Evolutionary conservation across 148 eudicot genomes (phyloP).

Genomic region (Chenopodium berlandieri): DNA sequence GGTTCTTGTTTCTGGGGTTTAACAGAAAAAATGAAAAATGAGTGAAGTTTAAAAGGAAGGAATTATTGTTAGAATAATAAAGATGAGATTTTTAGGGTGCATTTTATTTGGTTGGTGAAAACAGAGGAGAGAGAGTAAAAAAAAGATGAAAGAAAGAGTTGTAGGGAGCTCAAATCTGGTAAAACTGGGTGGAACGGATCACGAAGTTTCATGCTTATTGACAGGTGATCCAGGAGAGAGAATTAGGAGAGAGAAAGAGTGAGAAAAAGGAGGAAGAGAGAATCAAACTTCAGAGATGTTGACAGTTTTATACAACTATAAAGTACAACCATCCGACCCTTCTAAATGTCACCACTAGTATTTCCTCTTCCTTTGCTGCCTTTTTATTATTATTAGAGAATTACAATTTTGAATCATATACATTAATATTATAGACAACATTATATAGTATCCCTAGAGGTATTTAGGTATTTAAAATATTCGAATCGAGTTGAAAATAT

Average conservation of each 20-base stretch:
- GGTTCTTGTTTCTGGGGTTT: not conserved
- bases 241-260: slow-evolving; percentile 3
- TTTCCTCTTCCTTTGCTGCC: slow-evolving; percentile 27
- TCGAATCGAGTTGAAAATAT: too few species aligned
- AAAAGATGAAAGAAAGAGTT: not conserved
- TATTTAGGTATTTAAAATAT: too few species aligned
- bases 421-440: too few species aligned
- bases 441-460: too few species aligned
- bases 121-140: not conserved
- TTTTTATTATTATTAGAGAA: too few species aligned
- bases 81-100: not conserved
- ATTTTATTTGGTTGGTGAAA: not conserved
- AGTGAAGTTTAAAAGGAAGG: not conserved
- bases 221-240: slow-evolving; percentile 33
- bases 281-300: slow-evolving; percentile 42
- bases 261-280: slow-evolving; percentile 11
- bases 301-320: slow-evolving; percentile 35
- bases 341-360: slow-evolving; percentile 39
- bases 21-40: not conserved
- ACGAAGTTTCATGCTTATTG: slow-evolving; percentile 44
- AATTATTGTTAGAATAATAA: not conserved
- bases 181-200: slow-evolving; percentile 46
- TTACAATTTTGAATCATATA: too few species aligned
- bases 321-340: slow-evolving; percentile 56
- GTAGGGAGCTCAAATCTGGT: slow-evolving; percentile 42